Conservation (phyloP, 495 filamentous ascomycete genomes). For the Chlorociboria aeruginascens region DNA sequence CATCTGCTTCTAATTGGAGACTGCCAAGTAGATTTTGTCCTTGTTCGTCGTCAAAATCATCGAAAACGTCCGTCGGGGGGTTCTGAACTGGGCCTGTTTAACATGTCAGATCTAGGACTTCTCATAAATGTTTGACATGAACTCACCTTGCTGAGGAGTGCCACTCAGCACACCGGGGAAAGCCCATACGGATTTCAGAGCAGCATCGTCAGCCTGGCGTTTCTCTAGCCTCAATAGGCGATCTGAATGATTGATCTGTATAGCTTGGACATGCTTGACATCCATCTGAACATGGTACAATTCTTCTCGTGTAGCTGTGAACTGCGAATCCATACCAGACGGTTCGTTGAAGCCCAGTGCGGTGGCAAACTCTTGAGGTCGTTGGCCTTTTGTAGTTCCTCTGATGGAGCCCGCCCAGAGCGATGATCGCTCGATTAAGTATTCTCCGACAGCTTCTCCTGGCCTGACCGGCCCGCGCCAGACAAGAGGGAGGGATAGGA, state of each 20-base stretch:
- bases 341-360: slow-evolving; percentile 1
- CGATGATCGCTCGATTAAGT: background rate
- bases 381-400: background rate
- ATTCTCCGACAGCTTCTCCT: too few relatives aligned
- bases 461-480: too few relatives aligned
- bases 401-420: background rate
- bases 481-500: too few relatives aligned
- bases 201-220: slow-evolving; percentile 67
- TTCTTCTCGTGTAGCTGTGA: slow-evolving; percentile 49
- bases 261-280: slow-evolving; percentile 66
- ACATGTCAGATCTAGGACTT: slow-evolving; percentile 18
- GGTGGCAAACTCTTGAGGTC: too few relatives aligned
- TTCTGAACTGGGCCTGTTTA: slow-evolving; percentile 58
- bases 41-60: slow-evolving; percentile 73
- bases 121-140: background rate
- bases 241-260: slow-evolving; percentile 73
- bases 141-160: slow-evolving; percentile 70
- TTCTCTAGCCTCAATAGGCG: slow-evolving; percentile 69
- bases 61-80: slow-evolving; percentile 64
- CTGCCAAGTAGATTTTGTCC: slow-evolving; percentile 56
- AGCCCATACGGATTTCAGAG: slow-evolving; percentile 79
- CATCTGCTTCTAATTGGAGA: slow-evolving; percentile 73
- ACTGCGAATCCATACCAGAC: slow-evolving; percentile 44
- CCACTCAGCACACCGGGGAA: slow-evolving; percentile 68
- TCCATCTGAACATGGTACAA: slow-evolving; percentile 81